Evolutionary conservation across 495 filamentous ascomycete species (phyloP).

Genomic region (Talaromyces wortmannii): DNA sequence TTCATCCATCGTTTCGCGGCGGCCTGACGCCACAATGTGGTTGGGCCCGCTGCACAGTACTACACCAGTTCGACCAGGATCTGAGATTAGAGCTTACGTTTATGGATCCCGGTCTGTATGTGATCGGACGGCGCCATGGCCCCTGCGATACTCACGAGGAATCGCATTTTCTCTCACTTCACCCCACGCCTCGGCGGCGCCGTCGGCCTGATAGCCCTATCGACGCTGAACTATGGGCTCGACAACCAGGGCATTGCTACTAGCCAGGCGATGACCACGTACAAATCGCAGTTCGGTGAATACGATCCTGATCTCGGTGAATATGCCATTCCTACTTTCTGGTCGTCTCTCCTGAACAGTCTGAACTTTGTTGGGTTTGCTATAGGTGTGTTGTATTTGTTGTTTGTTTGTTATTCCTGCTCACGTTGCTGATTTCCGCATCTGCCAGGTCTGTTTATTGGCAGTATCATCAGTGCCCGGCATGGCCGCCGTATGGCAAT

Average conservation of each 20-base stretch:
- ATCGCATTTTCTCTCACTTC: constrained; percentile 3
- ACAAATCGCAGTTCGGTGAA: constrained; percentile 16
- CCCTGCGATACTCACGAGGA: not conserved
- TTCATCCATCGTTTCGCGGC: too few relatives aligned
- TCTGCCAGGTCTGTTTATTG: constrained; percentile 14
- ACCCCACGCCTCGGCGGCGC: constrained; percentile 1
- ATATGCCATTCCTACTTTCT: constrained; percentile 16
- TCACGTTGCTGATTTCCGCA: not conserved
- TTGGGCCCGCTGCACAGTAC: too few relatives aligned
- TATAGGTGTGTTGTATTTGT: constrained; percentile 8
- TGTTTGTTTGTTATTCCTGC: not conserved
- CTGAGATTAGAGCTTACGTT: too few relatives aligned
- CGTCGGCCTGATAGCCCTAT: constrained; percentile 16
- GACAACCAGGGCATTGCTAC: constrained; percentile 20
- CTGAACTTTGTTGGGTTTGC: constrained; percentile 22
- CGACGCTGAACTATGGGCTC: constrained; percentile 23
- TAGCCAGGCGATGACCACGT: constrained; percentile 20
- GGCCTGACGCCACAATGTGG: too few relatives aligned
- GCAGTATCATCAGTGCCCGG: constrained; percentile 18
- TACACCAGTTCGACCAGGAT: too few relatives aligned
- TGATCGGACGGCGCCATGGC: not conserved
- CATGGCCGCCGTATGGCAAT: constrained; percentile 27
- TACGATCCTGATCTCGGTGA: constrained; percentile 11
- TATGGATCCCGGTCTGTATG: not conserved
- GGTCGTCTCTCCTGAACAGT: constrained; percentile 20